phyloP scores from a whole-genome alignment of 495 filamentous ascomycete genomes.

The Terfezia claveryi region DNA sequence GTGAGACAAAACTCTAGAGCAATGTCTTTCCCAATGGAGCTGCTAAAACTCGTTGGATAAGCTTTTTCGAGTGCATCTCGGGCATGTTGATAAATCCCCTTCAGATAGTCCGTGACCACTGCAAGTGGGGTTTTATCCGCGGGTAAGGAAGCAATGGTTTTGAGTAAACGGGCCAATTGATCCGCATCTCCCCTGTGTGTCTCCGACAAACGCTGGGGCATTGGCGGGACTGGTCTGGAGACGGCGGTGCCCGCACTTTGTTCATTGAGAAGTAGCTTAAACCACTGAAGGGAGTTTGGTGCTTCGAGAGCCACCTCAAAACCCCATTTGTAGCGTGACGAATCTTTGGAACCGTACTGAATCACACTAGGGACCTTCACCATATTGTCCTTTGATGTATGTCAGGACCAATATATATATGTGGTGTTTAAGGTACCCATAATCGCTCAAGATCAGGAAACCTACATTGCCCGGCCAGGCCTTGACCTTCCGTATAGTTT shows the following conservation, averaged over 20 bases:
- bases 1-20: conserved; percentile 27
- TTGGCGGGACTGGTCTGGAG: neutral
- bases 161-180: neutral
- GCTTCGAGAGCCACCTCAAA: conserved; percentile 20
- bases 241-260: neutral
- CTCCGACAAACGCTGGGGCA: neutral
- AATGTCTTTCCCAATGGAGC: conserved; percentile 12
- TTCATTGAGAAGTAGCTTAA: conserved; percentile 24
- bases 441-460: neutral
- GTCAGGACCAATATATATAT: neutral
- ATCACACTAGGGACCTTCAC: neutral
- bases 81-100: conserved; percentile 24
- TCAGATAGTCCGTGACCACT: conserved; percentile 25
- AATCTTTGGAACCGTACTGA: neutral
- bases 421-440: neutral
- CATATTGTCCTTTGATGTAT: neutral
- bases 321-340: conserved; percentile 20
- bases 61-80: conserved; percentile 16
- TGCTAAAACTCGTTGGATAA: conserved; percentile 19
- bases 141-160: neutral
- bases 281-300: conserved; percentile 13
- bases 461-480: neutral
- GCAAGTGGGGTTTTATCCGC: conserved; percentile 14
- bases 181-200: neutral
- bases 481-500: neutral